Evolutionary conservation across 495 filamentous ascomycete species (phyloP).

Genomic region (Neurospora sp.): DNA sequence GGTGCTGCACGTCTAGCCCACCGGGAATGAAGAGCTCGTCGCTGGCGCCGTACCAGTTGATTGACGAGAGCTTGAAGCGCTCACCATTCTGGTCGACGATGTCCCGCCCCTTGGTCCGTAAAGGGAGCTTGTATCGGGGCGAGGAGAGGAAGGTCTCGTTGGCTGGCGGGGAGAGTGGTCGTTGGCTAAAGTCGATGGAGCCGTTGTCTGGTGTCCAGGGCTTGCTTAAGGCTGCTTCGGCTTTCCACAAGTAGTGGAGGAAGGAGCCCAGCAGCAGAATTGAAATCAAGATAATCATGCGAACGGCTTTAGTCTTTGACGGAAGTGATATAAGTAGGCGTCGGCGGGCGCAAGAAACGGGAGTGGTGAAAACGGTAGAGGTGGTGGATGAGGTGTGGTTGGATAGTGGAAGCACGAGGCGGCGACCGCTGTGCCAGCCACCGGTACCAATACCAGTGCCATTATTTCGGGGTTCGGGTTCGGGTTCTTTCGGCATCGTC

Average conservation of each 20-base stretch:
- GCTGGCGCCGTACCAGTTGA: conserved; percentile 57
- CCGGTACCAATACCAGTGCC: neutral
- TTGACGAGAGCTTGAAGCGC: conserved; percentile 44
- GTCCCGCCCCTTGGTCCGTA: conserved; percentile 42
- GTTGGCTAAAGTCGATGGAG: conserved; percentile 30
- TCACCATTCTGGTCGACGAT: conserved; percentile 43
- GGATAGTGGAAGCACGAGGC: neutral
- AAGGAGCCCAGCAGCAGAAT: conserved; percentile 22
- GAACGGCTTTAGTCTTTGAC: conserved; percentile 5
- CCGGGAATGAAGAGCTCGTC: conserved; percentile 51
- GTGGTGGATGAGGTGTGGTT: neutral
- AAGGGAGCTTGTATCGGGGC: conserved; percentile 32
- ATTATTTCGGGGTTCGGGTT: neutral
- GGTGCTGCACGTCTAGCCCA: conserved; percentile 48
- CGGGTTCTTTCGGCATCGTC: neutral
- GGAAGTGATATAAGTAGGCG: neutral
- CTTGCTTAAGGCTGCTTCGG: conserved; percentile 27
- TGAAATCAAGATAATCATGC: conserved; percentile 24
- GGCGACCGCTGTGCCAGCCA: neutral
- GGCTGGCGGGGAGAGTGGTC: conserved; percentile 30
- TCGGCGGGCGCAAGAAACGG: neutral
- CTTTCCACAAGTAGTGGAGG: conserved; percentile 28
- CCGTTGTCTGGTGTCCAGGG: conserved; percentile 34
- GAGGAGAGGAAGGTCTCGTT: conserved; percentile 28
- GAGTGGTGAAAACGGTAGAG: neutral